Percentiles rank a stretch among this genome's conserved stretches.
Conservation (phyloP, 2,329 filamentous ascomycete genomes). For the Fusarium staphyleae region DNA sequence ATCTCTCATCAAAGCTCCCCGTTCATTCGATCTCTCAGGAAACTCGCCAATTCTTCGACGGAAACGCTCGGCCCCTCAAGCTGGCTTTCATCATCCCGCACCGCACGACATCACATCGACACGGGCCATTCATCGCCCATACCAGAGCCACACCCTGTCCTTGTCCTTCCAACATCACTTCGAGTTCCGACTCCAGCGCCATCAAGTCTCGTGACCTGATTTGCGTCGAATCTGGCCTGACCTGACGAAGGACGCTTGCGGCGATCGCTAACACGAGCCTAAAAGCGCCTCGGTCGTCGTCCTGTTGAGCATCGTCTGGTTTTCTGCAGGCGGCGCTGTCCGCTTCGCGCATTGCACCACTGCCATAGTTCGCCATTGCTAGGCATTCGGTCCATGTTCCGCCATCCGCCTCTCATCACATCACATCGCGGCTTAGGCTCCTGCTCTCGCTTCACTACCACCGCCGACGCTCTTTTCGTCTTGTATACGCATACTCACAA, state of each 20-base stretch:
- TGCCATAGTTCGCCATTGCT: slow-evolving; percentile 19
- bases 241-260: slow-evolving; percentile 19
- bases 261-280: slow-evolving; percentile 32
- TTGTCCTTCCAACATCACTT: slow-evolving; percentile 26
- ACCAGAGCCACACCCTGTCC: slow-evolving; percentile 17
- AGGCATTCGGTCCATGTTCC: slow-evolving; percentile 36
- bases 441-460: slow-evolving; percentile 12
- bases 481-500: slow-evolving; percentile 21
- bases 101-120: not conserved
- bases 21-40: not conserved
- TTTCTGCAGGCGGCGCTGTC: slow-evolving; percentile 26
- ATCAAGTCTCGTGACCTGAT: slow-evolving; percentile 32
- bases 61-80: not conserved
- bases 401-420: slow-evolving; percentile 24
- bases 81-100: not conserved
- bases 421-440: slow-evolving; percentile 19
- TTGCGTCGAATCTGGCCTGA: slow-evolving; percentile 19
- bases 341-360: slow-evolving; percentile 35
- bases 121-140: slow-evolving; percentile 13
- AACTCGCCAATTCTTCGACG: not conserved
- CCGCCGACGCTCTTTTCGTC: slow-evolving; percentile 8
- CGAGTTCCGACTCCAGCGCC: slow-evolving; percentile 3
- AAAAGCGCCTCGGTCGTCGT: slow-evolving; percentile 25
- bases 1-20: not conserved
- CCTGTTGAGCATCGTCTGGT: slow-evolving; percentile 27